Evolutionary conservation across 1,139 yeast genomes (phyloP).

Genomic region (Kodamaea sp.): DNA sequence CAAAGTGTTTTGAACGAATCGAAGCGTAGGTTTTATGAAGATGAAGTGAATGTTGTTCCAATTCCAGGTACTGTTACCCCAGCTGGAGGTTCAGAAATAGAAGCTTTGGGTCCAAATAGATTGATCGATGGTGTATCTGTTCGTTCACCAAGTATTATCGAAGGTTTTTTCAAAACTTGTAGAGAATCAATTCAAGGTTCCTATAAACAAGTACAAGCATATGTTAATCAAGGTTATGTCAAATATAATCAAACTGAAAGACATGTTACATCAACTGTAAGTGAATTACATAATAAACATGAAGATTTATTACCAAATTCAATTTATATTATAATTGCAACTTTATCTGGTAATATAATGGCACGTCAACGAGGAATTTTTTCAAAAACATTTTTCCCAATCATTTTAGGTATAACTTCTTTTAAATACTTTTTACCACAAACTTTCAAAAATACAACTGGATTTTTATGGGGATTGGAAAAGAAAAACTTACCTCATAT

Average conservation of each 20-base stretch:
- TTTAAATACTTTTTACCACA: conserved; percentile 75
- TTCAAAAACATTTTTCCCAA: conserved; percentile 59
- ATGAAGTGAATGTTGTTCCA: conserved; percentile 48
- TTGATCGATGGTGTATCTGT: conserved; percentile 57
- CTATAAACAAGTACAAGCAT: conserved; percentile 17
- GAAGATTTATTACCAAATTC: conserved; percentile 80
- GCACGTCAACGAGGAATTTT: conserved; percentile 69
- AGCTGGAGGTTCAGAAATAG: conserved; percentile 47
- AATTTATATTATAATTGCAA: conserved; percentile 68
- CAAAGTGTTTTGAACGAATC: conserved; percentile 16
- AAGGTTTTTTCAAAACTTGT: conserved; percentile 43
- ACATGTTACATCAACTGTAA: conserved; percentile 60
- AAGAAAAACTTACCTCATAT: conserved; percentile 59
- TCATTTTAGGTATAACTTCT: conserved; percentile 63
- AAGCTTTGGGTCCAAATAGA: conserved; percentile 40
- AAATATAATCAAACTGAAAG: conserved; percentile 61
- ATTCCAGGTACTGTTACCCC: conserved; percentile 53
- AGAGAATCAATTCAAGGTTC: conserved; percentile 33
- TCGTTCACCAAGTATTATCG: conserved; percentile 49
- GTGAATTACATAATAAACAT: conserved; percentile 62
- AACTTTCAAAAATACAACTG: conserved; percentile 65
- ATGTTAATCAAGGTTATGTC: conserved; percentile 38
- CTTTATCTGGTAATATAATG: conserved; percentile 73
- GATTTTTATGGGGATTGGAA: conserved; percentile 65
- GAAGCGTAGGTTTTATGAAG: conserved; percentile 58